Conservation (phyloP, 257 asterid genomes). For the Penstemon davidsonii region DNA sequence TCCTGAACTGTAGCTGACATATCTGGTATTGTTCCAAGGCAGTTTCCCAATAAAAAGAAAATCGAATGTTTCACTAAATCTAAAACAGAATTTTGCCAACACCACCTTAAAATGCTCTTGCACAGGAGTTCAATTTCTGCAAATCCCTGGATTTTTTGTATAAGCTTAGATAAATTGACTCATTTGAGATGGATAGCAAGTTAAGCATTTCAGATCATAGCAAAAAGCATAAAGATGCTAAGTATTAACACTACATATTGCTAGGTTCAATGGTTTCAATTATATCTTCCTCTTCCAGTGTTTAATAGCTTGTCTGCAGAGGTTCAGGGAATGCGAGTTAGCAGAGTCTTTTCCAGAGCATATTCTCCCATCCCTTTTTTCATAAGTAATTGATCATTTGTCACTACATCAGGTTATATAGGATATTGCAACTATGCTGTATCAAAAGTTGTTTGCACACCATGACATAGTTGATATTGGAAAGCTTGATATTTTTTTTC, state of each 20-base stretch:
- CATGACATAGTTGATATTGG: constrained; percentile 14
- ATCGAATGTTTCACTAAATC: background rate
- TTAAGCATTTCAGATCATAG: background rate
- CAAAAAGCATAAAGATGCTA: background rate
- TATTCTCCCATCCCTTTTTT: background rate
- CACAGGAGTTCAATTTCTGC: background rate
- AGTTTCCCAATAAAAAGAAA: background rate
- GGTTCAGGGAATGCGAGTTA: constrained; percentile 6
- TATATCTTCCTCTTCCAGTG: background rate
- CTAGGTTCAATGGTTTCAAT: background rate
- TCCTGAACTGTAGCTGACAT: background rate
- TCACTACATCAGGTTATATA: constrained; percentile 14
- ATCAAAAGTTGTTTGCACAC: background rate
- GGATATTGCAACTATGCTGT: constrained; percentile 19
- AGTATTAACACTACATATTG: background rate
- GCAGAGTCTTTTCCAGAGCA: background rate
- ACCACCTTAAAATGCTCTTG: background rate
- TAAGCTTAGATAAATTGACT: background rate
- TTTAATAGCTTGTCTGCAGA: background rate
- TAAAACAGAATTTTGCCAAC: background rate
- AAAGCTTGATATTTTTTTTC: constrained; percentile 21
- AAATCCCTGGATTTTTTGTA: background rate
- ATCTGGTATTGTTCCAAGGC: background rate
- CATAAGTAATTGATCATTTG: constrained; percentile 2
- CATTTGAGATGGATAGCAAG: background rate